Conservation (phyloP, 129 eudicot genomes). For the Silybum marianum region DNA sequence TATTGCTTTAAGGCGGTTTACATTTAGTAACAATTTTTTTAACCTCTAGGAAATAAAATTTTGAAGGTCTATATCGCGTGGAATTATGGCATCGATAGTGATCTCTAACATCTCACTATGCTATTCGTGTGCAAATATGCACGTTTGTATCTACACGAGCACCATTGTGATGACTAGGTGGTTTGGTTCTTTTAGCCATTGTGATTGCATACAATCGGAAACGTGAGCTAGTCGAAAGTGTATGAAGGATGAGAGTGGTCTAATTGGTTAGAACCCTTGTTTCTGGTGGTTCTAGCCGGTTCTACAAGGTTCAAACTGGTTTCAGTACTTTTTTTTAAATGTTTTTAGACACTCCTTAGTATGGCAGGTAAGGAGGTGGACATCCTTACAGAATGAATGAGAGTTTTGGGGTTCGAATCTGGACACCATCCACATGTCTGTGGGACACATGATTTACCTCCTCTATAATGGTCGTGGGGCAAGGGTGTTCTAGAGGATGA, state of each 20-base stretch:
- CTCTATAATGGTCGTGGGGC: background rate
- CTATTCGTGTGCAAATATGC: background rate
- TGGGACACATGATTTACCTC: too few relatives aligned
- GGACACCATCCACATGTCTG: background rate
- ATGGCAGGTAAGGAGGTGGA: background rate
- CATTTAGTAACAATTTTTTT: background rate
- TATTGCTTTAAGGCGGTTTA: background rate
- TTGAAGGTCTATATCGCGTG: background rate
- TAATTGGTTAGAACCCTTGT: conserved; percentile 1
- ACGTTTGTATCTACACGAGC: background rate
- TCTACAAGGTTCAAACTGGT: background rate
- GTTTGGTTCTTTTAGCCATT: background rate
- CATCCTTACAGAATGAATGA: background rate
- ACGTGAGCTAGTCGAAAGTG: background rate
- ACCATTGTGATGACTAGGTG: background rate
- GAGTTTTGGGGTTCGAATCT: too few relatives aligned
- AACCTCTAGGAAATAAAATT: background rate
- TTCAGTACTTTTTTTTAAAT: too few relatives aligned
- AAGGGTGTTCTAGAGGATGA: too few relatives aligned
- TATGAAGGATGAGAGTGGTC: background rate
- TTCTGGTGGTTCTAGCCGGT: background rate
- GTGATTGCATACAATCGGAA: background rate
- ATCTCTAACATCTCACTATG: background rate
- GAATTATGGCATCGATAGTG: background rate
- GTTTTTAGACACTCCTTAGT: background rate